These are phyloP conservation scores for Manihot esculenta DNA, from an alignment of 441 rosid species.

Conservation along the genomic window DNA sequence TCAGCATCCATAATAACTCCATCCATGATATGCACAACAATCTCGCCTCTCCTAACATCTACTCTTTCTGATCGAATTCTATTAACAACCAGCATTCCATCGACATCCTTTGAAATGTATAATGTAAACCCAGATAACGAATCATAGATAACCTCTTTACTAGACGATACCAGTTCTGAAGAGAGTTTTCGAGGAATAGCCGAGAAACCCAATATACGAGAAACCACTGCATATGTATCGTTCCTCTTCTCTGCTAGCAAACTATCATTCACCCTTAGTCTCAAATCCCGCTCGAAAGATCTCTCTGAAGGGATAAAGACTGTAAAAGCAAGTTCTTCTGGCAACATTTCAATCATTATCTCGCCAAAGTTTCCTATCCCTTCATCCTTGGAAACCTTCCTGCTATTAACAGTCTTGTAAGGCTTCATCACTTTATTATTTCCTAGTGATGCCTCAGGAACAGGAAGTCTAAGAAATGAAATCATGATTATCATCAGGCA, in stretches of 20 bases:
- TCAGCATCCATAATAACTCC: constrained; percentile 74
- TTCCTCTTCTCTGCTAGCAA: constrained; percentile 26
- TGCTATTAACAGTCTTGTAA: neutral
- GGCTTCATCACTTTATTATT: constrained; percentile 20
- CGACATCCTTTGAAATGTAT: constrained; percentile 35
- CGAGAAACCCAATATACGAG: constrained; percentile 61
- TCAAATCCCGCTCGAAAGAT: constrained; percentile 61
- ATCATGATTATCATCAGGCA: constrained; percentile 41
- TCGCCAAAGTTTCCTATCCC: constrained; percentile 52
- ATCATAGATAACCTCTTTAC: constrained; percentile 44
- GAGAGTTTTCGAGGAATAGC: constrained; percentile 50
- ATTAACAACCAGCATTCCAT: constrained; percentile 52
- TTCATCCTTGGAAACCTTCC: constrained; percentile 12
- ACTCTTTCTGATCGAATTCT: constrained; percentile 46
- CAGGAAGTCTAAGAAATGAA: constrained; percentile 53
- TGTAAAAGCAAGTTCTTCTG: constrained; percentile 61
- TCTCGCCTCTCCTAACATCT: constrained; percentile 46
- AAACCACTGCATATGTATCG: constrained; percentile 48
- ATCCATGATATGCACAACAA: constrained; percentile 51
- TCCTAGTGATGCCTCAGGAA: constrained; percentile 45
- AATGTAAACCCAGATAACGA: constrained; percentile 56
- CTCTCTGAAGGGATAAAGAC: constrained; percentile 57
- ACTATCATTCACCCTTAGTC: constrained; percentile 32
- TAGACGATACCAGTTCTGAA: constrained; percentile 24
- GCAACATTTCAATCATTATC: constrained; percentile 72